Evolutionary conservation across 163 green algal species (phyloP).

Genomic region (Prototheca wickerhamii): DNA sequence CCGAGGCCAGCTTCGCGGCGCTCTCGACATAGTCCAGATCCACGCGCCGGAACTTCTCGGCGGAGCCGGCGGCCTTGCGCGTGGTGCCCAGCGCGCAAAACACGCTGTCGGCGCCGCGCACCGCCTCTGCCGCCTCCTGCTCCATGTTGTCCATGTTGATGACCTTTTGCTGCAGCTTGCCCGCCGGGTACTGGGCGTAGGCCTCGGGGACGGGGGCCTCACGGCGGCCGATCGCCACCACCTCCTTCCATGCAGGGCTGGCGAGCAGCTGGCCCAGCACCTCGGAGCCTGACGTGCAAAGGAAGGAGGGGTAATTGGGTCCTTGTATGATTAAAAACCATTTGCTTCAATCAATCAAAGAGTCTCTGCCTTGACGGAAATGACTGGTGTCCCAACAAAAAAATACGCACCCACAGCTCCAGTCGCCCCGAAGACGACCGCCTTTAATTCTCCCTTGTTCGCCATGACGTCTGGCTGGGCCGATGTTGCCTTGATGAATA

Average conservation of each 20-base stretch:
- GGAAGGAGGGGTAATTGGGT: not conserved
- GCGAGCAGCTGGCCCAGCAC: slow-evolving; percentile 22
- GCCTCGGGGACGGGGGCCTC: not conserved
- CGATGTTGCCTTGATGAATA: not conserved
- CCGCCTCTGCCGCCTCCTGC: slow-evolving; percentile 9
- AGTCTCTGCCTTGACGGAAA: not conserved
- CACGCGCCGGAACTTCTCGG: slow-evolving; percentile 47
- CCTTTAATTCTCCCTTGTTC: slow-evolving; percentile 12
- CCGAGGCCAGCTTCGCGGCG: slow-evolving; percentile 28
- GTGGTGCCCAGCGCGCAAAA: slow-evolving; percentile 63
- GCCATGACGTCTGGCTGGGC: not conserved
- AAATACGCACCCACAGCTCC: slow-evolving; percentile 22
- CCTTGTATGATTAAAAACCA: not conserved
- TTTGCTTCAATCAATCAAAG: not conserved
- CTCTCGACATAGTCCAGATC: slow-evolving; percentile 44
- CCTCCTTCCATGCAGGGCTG: slow-evolving; percentile 4
- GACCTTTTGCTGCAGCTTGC: slow-evolving; percentile 24
- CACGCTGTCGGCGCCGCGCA: slow-evolving; percentile 31
- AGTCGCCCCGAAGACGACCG: slow-evolving; percentile 26
- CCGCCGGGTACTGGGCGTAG: not conserved
- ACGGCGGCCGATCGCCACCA: slow-evolving; percentile 12
- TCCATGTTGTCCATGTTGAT: slow-evolving; percentile 48
- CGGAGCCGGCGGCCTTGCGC: slow-evolving; percentile 38
- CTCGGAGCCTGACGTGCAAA: slow-evolving; percentile 10
- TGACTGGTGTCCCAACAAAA: not conserved